Base-by-base conservation (phyloP, 306 rosid genomes). In the Fragaria iinumae region DNA sequence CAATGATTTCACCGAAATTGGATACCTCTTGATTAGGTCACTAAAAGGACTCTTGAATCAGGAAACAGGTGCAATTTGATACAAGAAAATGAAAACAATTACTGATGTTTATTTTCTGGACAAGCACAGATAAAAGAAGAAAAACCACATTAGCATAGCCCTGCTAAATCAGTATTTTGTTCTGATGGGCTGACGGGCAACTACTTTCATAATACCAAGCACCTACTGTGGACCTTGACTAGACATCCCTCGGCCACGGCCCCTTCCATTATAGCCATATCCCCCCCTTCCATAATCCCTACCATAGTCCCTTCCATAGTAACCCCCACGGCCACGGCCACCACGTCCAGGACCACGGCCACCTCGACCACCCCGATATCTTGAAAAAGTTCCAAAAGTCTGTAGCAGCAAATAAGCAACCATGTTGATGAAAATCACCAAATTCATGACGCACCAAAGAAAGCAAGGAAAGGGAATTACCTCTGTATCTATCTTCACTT, bases 401-500 rank as follows among this genome's bases (percentile, higher is more conserved):
- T 94, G 93, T 82, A 80, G 56, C 83, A 47, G 70, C 71, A 88
- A 80, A 80, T 55, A 68, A 56, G 53, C 45, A 81, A 75, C 72
- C 50, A 41, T 47, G 56, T 68, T 83, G 66, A 82, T 47, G 62
- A 75, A 71, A 32, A 41, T 4, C 60, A 29, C 72, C 23, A 80
- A 69, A 63, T 41, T 62, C 23, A 48, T 38, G 32, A 50, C 13
- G 38, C 21, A 10, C 20, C 27, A 29, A 10, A 23, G 41, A 50
- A 38, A 27, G 62, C 48, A 25, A 55, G 76, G 20, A 66, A 69
- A 60, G 53, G 4, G 64, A 8, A 45, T 68, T 83, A 93, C 98
- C 97, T 93, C 97, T 1, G 96, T 86, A 72, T 93, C 98, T 34
- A 91, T 83, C 89, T 91, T 90, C 48, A 90, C 72, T 87, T 93